Base-by-base conservation (phyloP, 495 filamentous ascomycete genomes). In the Amniculicola lignicola region DNA sequence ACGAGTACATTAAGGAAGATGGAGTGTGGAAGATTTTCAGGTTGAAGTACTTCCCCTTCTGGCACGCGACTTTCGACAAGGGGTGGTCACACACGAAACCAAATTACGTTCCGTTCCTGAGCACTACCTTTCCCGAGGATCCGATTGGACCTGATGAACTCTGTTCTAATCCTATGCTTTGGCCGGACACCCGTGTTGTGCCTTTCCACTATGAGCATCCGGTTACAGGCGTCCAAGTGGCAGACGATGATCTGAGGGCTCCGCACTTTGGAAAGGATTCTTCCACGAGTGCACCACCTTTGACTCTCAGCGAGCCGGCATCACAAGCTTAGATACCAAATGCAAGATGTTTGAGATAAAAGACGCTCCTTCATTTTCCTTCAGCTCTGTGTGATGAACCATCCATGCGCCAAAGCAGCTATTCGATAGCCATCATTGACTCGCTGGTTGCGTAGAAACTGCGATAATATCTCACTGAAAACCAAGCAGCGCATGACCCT, bases 1-100 rank as follows among this genome's bases (percentile, higher is more conserved):
- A 81, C 59, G 78, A 81, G 64, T 81, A 81, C 63, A 72, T 79
- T 65, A 81, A 81, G 67, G 76, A 80, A 56, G 66, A 75, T 55
- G 78, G 78, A 14, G 68, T 71, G 23, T 81, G 78, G 78, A 78
- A 78, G 69, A 69, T 81, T 35, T 77, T 77, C 63, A 64, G 76
- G 21, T 73, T 79, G 55, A 73, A 75, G 42, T 79, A 81, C 62
- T 81, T 79, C 55, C 77, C 77, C 5, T 79, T 79, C 67, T 79
- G 78, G 78, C 77, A 81, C 60, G 76, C 76, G 27, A 72, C 75
- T 31, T 72, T 75, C 53, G 75, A 77, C 64, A 70, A 69, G 19
- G 77, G 78, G 9, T 81, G 78, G 78, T 70, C 69, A 14, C 64
- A 77, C 51, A 79, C 75, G 14, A 75, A 73, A 60, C 72, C 74